phyloP scores from a whole-genome alignment of 768 basidiomycete genomes.

The Pleurotus tuoliensis region DNA sequence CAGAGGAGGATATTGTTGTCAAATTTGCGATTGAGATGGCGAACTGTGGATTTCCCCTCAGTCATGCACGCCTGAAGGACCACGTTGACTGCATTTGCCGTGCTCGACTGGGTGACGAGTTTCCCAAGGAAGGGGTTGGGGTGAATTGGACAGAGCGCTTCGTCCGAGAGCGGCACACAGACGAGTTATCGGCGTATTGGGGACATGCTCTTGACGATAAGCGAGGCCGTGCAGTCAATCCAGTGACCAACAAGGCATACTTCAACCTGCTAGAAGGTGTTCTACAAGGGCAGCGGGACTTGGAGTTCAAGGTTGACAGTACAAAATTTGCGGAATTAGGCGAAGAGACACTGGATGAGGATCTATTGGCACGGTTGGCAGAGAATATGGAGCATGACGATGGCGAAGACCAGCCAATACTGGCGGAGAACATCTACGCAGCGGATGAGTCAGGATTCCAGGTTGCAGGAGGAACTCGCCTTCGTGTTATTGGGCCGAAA shows the following conservation, averaged over 20 bases:
- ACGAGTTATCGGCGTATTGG: too few relatives aligned
- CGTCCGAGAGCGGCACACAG: too few relatives aligned
- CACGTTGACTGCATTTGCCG: too few relatives aligned
- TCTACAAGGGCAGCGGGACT: conserved; percentile 7
- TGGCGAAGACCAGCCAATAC: conserved; percentile 11
- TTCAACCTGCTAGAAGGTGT: conserved; percentile 27
- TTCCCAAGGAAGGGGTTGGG: too few relatives aligned
- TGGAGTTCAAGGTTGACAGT: neutral
- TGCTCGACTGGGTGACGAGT: too few relatives aligned
- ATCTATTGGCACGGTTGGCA: neutral
- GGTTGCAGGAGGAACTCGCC: conserved; percentile 14
- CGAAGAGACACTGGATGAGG: conserved; percentile 5
- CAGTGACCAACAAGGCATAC: conserved; percentile 27
- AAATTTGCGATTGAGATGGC: too few relatives aligned
- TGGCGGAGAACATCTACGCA: conserved; percentile 25
- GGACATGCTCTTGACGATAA: conserved; percentile 23
- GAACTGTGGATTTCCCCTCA: too few relatives aligned
- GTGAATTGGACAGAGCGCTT: too few relatives aligned
- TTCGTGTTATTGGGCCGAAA: conserved; percentile 25
- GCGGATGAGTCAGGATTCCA: conserved; percentile 32
- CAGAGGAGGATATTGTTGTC: too few relatives aligned
- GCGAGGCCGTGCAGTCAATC: conserved; percentile 32
- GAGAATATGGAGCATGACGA: neutral
- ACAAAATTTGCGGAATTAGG: neutral
- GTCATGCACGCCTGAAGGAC: too few relatives aligned